phyloP scores from a whole-genome alignment of 495 filamentous ascomycete species.

The Geoglossum glabrum region DNA sequence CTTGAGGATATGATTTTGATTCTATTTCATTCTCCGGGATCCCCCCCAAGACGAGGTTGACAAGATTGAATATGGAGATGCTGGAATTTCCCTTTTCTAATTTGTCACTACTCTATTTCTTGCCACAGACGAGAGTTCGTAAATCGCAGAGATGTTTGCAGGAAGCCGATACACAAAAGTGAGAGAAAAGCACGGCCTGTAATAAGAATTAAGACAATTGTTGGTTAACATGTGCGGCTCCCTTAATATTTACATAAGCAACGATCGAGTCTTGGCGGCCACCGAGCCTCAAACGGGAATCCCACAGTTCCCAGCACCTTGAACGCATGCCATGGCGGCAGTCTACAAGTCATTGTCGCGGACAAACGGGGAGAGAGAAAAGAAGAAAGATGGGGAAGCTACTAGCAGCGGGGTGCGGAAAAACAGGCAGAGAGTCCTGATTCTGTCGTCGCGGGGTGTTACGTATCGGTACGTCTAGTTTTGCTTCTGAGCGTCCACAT shows the following conservation, averaged over 20 bases:
- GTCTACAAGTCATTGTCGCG: slow-evolving; percentile 89
- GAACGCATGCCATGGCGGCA: slow-evolving; percentile 48
- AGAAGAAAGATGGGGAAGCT: slow-evolving; percentile 22
- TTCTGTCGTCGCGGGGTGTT: slow-evolving; percentile 74
- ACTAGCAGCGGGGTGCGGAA: slow-evolving; percentile 18
- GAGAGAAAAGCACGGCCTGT: too few species aligned
- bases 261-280: neutral
- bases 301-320: neutral
- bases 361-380: slow-evolving; percentile 18
- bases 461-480: slow-evolving; percentile 48
- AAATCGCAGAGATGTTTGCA: too few species aligned
- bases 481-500: too few species aligned
- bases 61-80: too few species aligned
- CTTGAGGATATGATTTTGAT: neutral
- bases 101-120: too few species aligned
- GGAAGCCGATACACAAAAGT: too few species aligned
- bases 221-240: too few species aligned
- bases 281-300: neutral
- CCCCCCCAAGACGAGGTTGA: too few species aligned
- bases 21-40: neutral
- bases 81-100: too few species aligned
- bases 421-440: slow-evolving; percentile 67
- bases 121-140: too few species aligned
- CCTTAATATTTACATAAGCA: too few species aligned
- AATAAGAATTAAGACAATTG: too few species aligned